These are phyloP conservation scores for Sclerotinia trifoliorum DNA, from an alignment of 2,329 filamentous ascomycete species.

Conservation along the genomic window DNA sequence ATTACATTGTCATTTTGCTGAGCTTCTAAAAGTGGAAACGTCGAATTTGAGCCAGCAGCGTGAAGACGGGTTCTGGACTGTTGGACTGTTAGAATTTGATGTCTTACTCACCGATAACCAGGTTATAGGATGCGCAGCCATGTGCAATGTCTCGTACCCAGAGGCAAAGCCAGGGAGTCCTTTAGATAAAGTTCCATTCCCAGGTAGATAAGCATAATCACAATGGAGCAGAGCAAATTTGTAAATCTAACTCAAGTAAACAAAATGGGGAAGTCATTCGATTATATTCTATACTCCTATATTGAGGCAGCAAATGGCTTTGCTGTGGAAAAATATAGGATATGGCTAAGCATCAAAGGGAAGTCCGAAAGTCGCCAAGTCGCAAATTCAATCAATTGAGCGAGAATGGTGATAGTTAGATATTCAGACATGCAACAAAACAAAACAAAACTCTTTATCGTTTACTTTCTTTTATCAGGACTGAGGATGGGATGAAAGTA, in stretches of 20 bases:
- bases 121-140: too few relatives aligned
- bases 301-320: background rate
- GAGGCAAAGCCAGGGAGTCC: too few relatives aligned
- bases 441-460: background rate
- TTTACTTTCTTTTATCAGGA: background rate
- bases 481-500: background rate
- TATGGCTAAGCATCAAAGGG: background rate
- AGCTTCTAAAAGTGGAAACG: too few relatives aligned
- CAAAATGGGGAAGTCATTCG: background rate
- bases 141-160: too few relatives aligned
- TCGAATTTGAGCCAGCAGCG: too few relatives aligned
- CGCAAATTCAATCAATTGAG: background rate
- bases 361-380: background rate
- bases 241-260: background rate
- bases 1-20: too few relatives aligned
- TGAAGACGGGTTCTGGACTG: too few relatives aligned
- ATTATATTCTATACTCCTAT: too few relatives aligned
- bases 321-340: background rate
- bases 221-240: background rate
- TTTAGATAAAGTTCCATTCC: too few relatives aligned
- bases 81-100: too few relatives aligned
- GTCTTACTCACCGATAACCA: too few relatives aligned
- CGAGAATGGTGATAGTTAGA: background rate
- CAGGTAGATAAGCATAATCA: too few relatives aligned
- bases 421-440: background rate